Evolutionary conservation across 805 yeast species (phyloP).

Genomic region (Kluyveromyces siamensis): DNA sequence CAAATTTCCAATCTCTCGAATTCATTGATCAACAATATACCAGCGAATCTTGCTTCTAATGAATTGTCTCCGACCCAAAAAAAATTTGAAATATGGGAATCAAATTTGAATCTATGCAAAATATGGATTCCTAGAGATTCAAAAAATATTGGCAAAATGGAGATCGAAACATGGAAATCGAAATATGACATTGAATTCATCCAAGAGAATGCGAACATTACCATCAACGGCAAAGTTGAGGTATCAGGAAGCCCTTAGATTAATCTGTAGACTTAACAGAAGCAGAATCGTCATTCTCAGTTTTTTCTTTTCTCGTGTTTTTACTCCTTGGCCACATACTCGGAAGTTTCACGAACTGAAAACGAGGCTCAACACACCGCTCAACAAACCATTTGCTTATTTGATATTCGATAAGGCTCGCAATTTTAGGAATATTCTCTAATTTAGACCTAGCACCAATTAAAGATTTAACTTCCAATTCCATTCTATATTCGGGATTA

Average conservation of each 20-base stretch:
- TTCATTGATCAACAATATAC: conserved; percentile 30
- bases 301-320: conserved; percentile 38
- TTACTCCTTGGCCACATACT: conserved; percentile 75
- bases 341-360: conserved; percentile 77
- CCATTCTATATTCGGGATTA: conserved; percentile 83
- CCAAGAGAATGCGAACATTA: background rate
- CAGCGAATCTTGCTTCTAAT: conserved; percentile 15
- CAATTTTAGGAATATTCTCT: conserved; percentile 87
- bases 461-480: conserved; percentile 77
- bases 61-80: background rate
- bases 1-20: conserved; percentile 38
- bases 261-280: conserved; percentile 5
- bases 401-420: conserved; percentile 73
- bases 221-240: background rate
- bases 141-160: conserved; percentile 26
- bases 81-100: conserved; percentile 4
- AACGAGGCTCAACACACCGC: conserved; percentile 88
- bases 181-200: conserved; percentile 8
- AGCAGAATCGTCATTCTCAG: conserved; percentile 5
- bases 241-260: background rate
- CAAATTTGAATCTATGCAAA: conserved; percentile 7
- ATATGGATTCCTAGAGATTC: conserved; percentile 39
- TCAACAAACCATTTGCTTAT: conserved; percentile 86
- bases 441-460: conserved; percentile 90
- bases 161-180: conserved; percentile 9